phyloP scores from a whole-genome alignment of 169 alveolate species.

The Cryptosporidium baileyi region DNA sequence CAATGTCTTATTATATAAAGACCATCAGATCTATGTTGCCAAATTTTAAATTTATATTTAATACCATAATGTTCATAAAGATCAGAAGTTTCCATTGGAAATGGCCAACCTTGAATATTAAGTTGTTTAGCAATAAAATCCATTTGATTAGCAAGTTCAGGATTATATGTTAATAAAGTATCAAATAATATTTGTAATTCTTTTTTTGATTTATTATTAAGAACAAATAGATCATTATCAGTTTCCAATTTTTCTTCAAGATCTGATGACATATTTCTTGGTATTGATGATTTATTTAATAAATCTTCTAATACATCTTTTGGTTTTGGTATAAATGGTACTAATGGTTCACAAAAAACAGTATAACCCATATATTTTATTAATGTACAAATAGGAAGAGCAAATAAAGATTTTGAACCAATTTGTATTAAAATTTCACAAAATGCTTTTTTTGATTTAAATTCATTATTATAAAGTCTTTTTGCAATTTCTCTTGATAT shows the following conservation, averaged over 20 bases:
- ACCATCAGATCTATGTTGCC: conserved; percentile 70
- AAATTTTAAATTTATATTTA: conserved; percentile 23
- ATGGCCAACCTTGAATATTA: conserved; percentile 68
- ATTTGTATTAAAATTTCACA: conserved; percentile 62
- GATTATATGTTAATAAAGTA: conserved; percentile 24
- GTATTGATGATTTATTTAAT: background rate
- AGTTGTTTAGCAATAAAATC: conserved; percentile 33
- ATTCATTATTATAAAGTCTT: conserved; percentile 61
- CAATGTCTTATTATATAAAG: conserved; percentile 54
- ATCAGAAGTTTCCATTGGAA: conserved; percentile 69
- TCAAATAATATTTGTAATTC: conserved; percentile 25
- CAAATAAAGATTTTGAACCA: conserved; percentile 41
- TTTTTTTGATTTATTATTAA: conserved; percentile 22
- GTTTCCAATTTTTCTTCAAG: conserved; percentile 6
- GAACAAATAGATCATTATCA: background rate
- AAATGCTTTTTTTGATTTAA: conserved; percentile 44
- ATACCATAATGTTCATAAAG: conserved; percentile 30
- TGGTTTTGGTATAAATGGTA: conserved; percentile 61
- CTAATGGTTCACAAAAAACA: conserved; percentile 54
- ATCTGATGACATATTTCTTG: background rate
- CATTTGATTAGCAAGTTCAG: conserved; percentile 35
- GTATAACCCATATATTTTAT: conserved; percentile 63
- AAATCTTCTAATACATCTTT: conserved; percentile 42
- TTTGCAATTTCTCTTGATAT: conserved; percentile 63
- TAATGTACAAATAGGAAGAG: conserved; percentile 50